A percentile compares a stretch with the other conserved stretches of the same genome.
Evolutionary conservation across 2,329 filamentous ascomycete species (phyloP).

Genomic region (Bipolaris oryzae): DNA sequence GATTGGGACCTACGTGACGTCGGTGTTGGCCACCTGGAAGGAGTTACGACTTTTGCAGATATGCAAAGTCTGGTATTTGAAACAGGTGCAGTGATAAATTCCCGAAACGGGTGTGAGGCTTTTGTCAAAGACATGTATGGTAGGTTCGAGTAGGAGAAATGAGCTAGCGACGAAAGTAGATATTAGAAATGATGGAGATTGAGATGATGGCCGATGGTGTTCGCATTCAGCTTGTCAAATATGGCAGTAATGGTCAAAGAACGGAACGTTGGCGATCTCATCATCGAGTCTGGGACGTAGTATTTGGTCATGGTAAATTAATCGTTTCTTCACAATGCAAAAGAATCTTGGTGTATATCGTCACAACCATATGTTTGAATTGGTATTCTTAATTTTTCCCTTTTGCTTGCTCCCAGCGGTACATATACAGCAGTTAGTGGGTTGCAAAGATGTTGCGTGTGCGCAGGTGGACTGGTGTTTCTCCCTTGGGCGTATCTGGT

Average conservation of each 20-base stretch:
- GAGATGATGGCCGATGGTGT: no score
- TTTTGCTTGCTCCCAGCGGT: slow-evolving; percentile 21
- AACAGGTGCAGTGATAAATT: no score
- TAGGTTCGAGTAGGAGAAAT: neutral
- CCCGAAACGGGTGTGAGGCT: neutral
- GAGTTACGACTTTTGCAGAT: no score
- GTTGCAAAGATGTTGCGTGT: slow-evolving; percentile 52
- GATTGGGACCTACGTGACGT: no score
- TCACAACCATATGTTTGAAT: slow-evolving; percentile 6
- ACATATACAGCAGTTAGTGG: slow-evolving; percentile 44
- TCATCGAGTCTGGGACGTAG: neutral
- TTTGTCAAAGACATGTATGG: neutral
- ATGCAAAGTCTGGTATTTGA: no score
- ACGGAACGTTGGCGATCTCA: neutral
- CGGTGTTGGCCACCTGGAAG: no score
- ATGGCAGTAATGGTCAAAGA: slow-evolving; percentile 5
- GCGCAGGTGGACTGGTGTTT: slow-evolving; percentile 57
- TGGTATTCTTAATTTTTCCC: slow-evolving; percentile 26
- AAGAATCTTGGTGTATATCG: slow-evolving; percentile 9
- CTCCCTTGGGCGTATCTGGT: slow-evolving; percentile 56
- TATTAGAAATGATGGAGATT: neutral
- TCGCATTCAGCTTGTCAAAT: neutral
- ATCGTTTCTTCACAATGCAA: slow-evolving; percentile 20
- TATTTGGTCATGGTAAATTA: slow-evolving; percentile 6
- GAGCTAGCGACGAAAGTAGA: neutral